Evolutionary conservation across 2,329 filamentous ascomycete species (phyloP).

Genomic region (Pseudogymnoascus sp.): DNA sequence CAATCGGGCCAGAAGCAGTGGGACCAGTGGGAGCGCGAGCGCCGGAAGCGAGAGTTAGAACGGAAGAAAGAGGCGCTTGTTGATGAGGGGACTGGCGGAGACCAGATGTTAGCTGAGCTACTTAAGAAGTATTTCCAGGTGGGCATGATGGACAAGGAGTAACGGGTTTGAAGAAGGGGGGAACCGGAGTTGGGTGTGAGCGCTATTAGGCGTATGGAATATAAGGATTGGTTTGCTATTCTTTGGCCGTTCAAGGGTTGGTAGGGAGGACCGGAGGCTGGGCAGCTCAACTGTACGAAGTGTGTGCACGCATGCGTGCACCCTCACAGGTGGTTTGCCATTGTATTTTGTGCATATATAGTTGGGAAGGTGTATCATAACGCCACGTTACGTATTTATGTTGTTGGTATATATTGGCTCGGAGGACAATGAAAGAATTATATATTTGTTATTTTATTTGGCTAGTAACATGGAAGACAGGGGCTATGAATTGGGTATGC

Average conservation of each 20-base stretch:
- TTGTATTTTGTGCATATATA: background rate
- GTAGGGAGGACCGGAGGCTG: background rate
- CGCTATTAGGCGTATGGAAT: background rate
- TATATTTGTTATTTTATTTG: background rate
- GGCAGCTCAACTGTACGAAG: background rate
- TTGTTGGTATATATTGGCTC: background rate
- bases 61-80: constrained; percentile 8
- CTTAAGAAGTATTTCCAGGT: constrained; percentile 5
- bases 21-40: background rate
- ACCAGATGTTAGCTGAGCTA: constrained; percentile 4
- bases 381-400: constrained; percentile 3
- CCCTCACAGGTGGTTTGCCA: background rate
- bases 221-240: background rate
- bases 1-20: background rate
- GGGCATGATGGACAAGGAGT: background rate
- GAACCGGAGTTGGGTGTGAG: background rate
- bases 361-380: constrained; percentile 4
- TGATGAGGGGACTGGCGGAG: background rate
- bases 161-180: background rate
- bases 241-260: background rate
- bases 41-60: background rate
- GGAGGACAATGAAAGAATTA: background rate
- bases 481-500: background rate
- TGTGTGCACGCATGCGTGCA: background rate
- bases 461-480: background rate